Base-by-base conservation (phyloP, 768 basidiomycete genomes). In the Galerina sulciceps region DNA sequence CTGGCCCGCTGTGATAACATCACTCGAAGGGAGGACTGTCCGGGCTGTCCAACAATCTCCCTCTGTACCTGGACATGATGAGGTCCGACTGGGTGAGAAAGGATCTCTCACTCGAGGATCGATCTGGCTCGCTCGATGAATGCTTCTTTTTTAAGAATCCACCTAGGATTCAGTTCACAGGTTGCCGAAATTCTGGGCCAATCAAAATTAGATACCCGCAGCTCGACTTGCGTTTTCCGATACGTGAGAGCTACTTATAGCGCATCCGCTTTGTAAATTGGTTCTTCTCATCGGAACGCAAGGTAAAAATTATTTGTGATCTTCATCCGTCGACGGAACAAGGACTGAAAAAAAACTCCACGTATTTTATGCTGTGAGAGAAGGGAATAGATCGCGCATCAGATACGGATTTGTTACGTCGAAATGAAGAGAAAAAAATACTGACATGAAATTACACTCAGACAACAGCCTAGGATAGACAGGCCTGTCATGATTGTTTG, bases 41-140 rank as follows among this genome's bases (percentile, higher is more conserved):
- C 55, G 52, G 65, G 60, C 69, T 70, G 68, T 70, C 72, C 63
- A 69, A 73, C 67, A 68, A 60, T 64, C 58, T 59, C 61, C 44
- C 56, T 38, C 58, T 49, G 71, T 73, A 62, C 75, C 72, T 73
- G 71, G 61, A 51, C 66, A 70, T 65, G 66, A 69, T 66, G 62
- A 61, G 55, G 50, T 43, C 56, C 57, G 57, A 53, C 58, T 37
- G 62, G 48, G 57, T 59, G 55, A 55, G 60, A 62, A 54, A 48
- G 63, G 57, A 60, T 64, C 61, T 61, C 58, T 48, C 36, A 53
- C 46, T 51, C 57, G 59, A 65, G 67, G 70, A 73, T 65, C 57
- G 67, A 72, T 69, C 65, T 68, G 53, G 48, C 59, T 49, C 37
- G 46, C 37, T 49, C 45, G 53, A 54, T 47, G 45, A 10, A 22